These are phyloP conservation scores for Nosema bombycis DNA, from an alignment of 371 early-diverging fungal genomes.

Conservation along the genomic window DNA sequence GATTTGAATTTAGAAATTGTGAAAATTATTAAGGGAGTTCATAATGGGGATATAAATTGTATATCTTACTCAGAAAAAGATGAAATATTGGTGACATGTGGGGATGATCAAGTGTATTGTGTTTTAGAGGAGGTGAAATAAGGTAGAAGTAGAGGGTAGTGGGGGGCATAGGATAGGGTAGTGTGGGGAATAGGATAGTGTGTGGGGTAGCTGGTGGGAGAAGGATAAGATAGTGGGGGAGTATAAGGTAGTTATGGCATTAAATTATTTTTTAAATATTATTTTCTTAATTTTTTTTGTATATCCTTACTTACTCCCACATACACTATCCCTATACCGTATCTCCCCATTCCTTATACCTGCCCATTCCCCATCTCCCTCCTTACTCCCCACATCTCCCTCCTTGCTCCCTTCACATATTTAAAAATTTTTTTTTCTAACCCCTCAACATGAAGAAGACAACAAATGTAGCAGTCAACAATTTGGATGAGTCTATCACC, in stretches of 20 bases:
- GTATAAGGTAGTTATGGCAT: no score
- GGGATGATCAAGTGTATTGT: conserved; percentile 4
- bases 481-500: conserved; percentile 6
- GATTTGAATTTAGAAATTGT: conserved; percentile 10
- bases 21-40: conserved; percentile 14
- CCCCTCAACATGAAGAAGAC: conserved; percentile 34
- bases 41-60: conserved; percentile 29
- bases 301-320: no score
- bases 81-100: neutral
- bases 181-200: conserved; percentile 5
- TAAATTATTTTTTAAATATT: no score
- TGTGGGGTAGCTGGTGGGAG: conserved; percentile 35
- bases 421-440: conserved; percentile 4
- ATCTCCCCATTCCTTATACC: no score
- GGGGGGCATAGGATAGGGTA: conserved; percentile 24
- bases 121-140: neutral
- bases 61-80: conserved; percentile 3
- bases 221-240: no score
- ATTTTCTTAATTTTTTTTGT: conserved; percentile 18
- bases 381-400: no score
- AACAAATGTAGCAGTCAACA: conserved; percentile 37
- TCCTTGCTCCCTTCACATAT: conserved; percentile 13
- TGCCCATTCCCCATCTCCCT: no score
- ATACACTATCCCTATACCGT: no score
- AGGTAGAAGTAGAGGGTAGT: no score